Evolutionary conservation across 1,284 basidiomycete genomes (phyloP).

Genomic region (Athelia sp.): DNA sequence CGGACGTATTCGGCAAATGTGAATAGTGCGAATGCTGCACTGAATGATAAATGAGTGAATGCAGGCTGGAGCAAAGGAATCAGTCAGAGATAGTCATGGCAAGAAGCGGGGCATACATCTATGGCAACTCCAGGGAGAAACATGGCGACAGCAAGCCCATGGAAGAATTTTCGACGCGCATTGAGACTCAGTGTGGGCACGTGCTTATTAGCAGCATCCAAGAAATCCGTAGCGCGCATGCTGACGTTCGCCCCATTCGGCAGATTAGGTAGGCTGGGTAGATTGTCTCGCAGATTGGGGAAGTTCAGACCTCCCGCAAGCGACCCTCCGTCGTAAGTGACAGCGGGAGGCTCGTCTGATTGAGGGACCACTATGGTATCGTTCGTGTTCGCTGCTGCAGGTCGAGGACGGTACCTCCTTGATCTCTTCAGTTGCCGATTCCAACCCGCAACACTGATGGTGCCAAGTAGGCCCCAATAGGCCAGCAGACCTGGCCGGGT

Average conservation of each 20-base stretch:
- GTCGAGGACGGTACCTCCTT: conserved; percentile 56
- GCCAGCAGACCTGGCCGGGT: conserved; percentile 74
- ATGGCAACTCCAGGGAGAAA: conserved; percentile 91
- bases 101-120: conserved; percentile 64
- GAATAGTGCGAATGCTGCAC: conserved; percentile 88
- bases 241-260: conserved; percentile 49
- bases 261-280: conserved; percentile 41
- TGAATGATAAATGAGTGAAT: conserved; percentile 93
- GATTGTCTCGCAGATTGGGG: conserved; percentile 18
- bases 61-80: conserved; percentile 67
- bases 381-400: conserved; percentile 20
- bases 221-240: conserved; percentile 72
- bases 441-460: conserved; percentile 90
- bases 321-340: conserved; percentile 14
- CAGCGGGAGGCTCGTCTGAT: conserved; percentile 20
- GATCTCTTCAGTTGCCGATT: conserved; percentile 80
- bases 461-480: conserved; percentile 84
- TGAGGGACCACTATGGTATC: background rate
- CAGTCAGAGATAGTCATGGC: conserved; percentile 11
- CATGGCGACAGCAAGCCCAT: conserved; percentile 92
- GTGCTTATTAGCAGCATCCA: conserved; percentile 84
- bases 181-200: conserved; percentile 91
- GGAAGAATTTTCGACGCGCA: conserved; percentile 96
- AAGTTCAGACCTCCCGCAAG: conserved; percentile 40
- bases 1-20: conserved; percentile 96